These are phyloP conservation scores for Cadophora luteo-olivacea DNA, from an alignment of 2,329 filamentous ascomycete species.

Conservation along the genomic window DNA sequence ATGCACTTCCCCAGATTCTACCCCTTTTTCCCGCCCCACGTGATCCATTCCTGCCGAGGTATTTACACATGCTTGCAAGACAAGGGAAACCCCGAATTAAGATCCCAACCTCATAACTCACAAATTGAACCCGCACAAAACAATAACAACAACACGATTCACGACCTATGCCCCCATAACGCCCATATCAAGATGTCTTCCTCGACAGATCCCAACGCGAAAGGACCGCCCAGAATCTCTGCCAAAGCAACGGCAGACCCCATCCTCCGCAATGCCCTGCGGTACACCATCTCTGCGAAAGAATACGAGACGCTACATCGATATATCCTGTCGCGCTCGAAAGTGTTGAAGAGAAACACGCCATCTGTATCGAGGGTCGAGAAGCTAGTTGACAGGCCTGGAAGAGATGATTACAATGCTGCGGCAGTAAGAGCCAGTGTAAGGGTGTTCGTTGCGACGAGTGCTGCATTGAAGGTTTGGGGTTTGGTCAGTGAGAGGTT, in stretches of 20 bases:
- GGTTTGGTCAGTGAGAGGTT: constrained; percentile 58
- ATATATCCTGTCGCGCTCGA: constrained; percentile 78
- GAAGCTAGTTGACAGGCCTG: constrained; percentile 45
- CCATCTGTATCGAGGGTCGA: constrained; percentile 63
- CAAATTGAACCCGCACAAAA: background rate
- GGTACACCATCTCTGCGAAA: constrained; percentile 83
- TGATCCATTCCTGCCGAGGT: constrained; percentile 10
- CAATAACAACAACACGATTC: background rate
- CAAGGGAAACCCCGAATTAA: background rate
- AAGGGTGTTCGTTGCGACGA: constrained; percentile 71
- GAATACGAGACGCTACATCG: constrained; percentile 88
- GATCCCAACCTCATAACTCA: background rate
- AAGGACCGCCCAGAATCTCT: constrained; percentile 32
- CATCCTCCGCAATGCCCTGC: constrained; percentile 82
- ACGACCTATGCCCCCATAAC: constrained; percentile 9
- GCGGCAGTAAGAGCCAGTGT: constrained; percentile 74
- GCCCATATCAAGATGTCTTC: constrained; percentile 9
- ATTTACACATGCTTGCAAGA: constrained; percentile 20
- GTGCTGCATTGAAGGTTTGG: constrained; percentile 68
- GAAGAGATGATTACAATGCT: constrained; percentile 66
- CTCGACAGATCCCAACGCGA: background rate
- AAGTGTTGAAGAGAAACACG: constrained; percentile 59
- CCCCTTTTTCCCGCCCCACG: background rate
- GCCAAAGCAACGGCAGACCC: constrained; percentile 60
- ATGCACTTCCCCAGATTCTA: constrained; percentile 11